phyloP scores from a whole-genome alignment of 345 rosid species.

The Lepidium didymum region DNA sequence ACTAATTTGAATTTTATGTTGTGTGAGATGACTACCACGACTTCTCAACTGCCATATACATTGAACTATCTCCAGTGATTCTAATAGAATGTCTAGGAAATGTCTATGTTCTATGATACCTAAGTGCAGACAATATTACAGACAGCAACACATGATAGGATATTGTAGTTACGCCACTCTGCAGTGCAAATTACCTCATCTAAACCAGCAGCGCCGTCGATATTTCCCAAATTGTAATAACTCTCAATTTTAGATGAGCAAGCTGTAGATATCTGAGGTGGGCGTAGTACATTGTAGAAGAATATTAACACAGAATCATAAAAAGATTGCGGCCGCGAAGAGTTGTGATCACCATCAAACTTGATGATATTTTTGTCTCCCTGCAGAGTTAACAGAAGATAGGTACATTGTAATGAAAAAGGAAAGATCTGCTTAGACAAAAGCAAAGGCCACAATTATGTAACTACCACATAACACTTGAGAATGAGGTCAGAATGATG shows the following conservation, averaged over 20 bases:
- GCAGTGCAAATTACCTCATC: conserved; percentile 60
- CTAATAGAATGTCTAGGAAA: neutral
- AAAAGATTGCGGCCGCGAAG: conserved; percentile 85
- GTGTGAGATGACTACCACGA: neutral
- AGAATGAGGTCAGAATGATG: conserved; percentile 79
- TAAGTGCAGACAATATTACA: neutral
- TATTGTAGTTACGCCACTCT: neutral
- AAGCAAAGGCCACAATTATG: neutral
- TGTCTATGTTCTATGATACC: neutral
- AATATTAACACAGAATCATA: conserved; percentile 92
- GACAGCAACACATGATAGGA: neutral
- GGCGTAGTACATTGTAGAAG: conserved; percentile 83
- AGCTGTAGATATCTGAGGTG: conserved; percentile 57
- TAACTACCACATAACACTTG: conserved; percentile 60
- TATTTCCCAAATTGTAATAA: conserved; percentile 64
- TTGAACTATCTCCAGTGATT: neutral
- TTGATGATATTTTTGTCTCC: conserved; percentile 93
- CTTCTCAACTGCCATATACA: neutral
- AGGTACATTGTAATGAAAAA: neutral
- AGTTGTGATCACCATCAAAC: conserved; percentile 94
- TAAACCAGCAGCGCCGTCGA: conserved; percentile 45
- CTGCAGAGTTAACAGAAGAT: conserved; percentile 37
- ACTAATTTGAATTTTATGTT: neutral
- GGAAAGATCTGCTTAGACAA: neutral
- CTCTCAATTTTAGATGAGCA: conserved; percentile 65